Conservation (phyloP, 352 stramenopile genomes). For the Phytophthora sp. region DNA sequence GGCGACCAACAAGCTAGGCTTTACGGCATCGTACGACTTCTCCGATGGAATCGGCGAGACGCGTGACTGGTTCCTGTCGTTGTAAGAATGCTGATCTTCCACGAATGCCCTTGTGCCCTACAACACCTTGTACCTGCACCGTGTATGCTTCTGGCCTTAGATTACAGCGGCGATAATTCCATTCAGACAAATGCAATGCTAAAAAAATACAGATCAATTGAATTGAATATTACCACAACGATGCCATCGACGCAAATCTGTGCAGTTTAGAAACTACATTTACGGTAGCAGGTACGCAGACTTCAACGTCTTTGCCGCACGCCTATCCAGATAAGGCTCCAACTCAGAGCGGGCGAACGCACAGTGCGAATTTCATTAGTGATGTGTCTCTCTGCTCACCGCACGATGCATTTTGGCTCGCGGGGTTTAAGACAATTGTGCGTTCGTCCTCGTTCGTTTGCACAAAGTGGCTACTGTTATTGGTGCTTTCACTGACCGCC, state of each 20-base stretch:
- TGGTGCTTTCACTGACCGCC: too few relatives aligned
- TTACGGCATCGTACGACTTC: constrained; percentile 72
- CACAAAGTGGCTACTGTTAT: too few relatives aligned
- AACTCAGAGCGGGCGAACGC: background rate
- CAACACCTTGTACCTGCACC: constrained; percentile 22
- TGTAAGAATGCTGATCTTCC: constrained; percentile 22
- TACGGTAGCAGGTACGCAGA: background rate
- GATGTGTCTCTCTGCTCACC: constrained; percentile 19
- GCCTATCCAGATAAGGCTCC: background rate
- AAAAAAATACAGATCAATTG: background rate
- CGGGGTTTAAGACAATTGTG: too few relatives aligned
- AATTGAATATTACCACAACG: background rate
- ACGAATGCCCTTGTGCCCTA: constrained; percentile 12
- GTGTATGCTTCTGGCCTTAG: constrained; percentile 27
- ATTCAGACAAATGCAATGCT: constrained; percentile 16
- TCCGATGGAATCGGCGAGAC: constrained; percentile 71
- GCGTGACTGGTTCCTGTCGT: constrained; percentile 76
- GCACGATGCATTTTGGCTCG: too few relatives aligned
- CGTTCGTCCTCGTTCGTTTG: too few relatives aligned
- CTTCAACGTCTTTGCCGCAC: background rate
- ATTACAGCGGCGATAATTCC: constrained; percentile 24
- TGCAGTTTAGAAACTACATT: constrained; percentile 15
- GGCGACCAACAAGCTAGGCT: constrained; percentile 72
- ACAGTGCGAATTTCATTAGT: constrained; percentile 5
- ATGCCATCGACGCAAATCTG: background rate